These are phyloP conservation scores for Anisogramma anomala DNA, from an alignment of 2,329 filamentous ascomycete species.

Conservation along the genomic window DNA sequence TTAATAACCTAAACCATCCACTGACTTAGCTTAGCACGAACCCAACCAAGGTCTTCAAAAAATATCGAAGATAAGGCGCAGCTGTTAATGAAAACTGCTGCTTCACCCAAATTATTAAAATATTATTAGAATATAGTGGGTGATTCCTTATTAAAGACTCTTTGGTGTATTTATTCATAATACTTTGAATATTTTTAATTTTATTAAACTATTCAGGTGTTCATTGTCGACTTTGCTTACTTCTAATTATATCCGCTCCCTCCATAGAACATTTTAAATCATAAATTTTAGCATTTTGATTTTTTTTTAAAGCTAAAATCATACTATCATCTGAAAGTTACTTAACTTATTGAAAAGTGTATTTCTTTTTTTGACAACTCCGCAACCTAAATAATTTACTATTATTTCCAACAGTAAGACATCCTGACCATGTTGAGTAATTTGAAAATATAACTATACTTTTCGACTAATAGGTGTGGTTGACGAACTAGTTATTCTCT, in stretches of 20 bases:
- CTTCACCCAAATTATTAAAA: too few relatives aligned
- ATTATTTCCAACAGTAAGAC: background rate
- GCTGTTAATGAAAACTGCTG: too few relatives aligned
- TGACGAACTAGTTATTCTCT: background rate
- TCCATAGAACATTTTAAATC: background rate
- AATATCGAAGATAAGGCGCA: too few relatives aligned
- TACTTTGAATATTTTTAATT: slow-evolving; percentile 1
- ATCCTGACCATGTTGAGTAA: slow-evolving; percentile 4
- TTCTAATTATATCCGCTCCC: too few relatives aligned
- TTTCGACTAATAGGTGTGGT: background rate
- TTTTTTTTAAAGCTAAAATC: slow-evolving; percentile 9
- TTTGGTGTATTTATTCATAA: slow-evolving; percentile 3
- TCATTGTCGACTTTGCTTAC: too few relatives aligned
- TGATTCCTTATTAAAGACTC: background rate
- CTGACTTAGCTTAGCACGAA: too few relatives aligned
- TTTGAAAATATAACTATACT: slow-evolving; percentile 2
- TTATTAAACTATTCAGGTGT: background rate
- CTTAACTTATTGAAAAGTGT: background rate
- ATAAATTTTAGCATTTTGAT: slow-evolving; percentile 8
- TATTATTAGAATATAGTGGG: background rate
- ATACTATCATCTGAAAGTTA: slow-evolving; percentile 3
- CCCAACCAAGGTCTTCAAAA: too few relatives aligned
- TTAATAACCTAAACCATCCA: background rate
- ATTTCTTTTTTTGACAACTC: background rate
- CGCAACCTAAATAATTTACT: background rate